Evolutionary conservation across 179 eudicot species (phyloP).

Genomic region (Silene noctiflora): DNA sequence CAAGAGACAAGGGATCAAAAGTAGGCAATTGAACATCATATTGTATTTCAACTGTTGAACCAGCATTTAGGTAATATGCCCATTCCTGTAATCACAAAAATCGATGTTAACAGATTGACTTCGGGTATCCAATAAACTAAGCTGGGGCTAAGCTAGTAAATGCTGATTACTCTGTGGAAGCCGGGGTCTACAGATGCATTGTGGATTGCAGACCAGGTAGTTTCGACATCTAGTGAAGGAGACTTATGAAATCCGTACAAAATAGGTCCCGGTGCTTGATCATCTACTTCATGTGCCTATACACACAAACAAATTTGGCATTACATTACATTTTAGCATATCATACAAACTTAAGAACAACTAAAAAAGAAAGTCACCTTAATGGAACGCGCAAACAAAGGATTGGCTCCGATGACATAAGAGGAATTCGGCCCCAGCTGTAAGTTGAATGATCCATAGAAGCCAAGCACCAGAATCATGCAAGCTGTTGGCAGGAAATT

Average conservation of each 20-base stretch:
- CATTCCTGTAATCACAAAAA: slow-evolving; percentile 52
- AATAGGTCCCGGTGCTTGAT: slow-evolving; percentile 37
- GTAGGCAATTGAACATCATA: slow-evolving; percentile 46
- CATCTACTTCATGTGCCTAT: slow-evolving; percentile 50
- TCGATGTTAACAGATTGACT: not conserved
- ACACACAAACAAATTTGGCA: not conserved
- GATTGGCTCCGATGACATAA: slow-evolving; percentile 45
- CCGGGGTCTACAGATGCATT: slow-evolving; percentile 30
- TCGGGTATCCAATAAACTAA: not conserved
- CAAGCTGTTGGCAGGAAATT: slow-evolving; percentile 37
- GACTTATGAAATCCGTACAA: slow-evolving; percentile 55
- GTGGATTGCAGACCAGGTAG: slow-evolving; percentile 51
- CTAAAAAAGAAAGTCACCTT: slow-evolving; percentile 39
- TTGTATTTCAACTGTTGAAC: slow-evolving; percentile 57
- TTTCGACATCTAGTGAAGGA: slow-evolving; percentile 50
- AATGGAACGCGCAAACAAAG: slow-evolving; percentile 53
- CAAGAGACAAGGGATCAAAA: slow-evolving; percentile 46
- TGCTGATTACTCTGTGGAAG: slow-evolving; percentile 45
- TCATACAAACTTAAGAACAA: not conserved
- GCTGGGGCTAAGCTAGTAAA: not conserved
- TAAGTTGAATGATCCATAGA: slow-evolving; percentile 51
- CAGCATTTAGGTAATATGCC: slow-evolving; percentile 60
- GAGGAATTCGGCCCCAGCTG: slow-evolving; percentile 71
- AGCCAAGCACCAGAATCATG: slow-evolving; percentile 57
- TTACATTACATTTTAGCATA: not conserved